Evolutionary conservation across 805 yeast species (phyloP).

Genomic region (Saturnispora dispora): DNA sequence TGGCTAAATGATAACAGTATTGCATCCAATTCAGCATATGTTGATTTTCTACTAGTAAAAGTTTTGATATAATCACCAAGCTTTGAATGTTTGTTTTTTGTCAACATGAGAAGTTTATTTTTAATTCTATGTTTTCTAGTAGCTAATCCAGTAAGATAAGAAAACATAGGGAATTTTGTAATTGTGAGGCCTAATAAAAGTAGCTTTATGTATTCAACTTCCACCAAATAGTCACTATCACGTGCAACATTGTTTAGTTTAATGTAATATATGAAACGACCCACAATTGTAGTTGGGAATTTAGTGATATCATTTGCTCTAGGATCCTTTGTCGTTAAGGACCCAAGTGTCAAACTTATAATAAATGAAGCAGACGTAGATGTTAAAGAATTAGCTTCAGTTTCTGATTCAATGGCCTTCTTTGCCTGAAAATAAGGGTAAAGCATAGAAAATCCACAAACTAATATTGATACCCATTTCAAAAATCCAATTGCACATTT

Average conservation of each 20-base stretch:
- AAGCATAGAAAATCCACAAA: neutral
- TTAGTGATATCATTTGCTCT: slow-evolving; percentile 9
- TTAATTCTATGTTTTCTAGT: neutral
- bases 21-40: slow-evolving; percentile 18
- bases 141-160: slow-evolving; percentile 3
- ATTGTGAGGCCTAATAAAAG: slow-evolving; percentile 16
- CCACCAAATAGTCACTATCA: slow-evolving; percentile 14
- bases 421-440: neutral
- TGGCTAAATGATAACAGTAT: slow-evolving; percentile 13
- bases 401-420: neutral
- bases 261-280: slow-evolving; percentile 10
- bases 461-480: neutral
- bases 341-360: neutral
- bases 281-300: neutral
- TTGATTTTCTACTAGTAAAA: slow-evolving; percentile 13
- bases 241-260: slow-evolving; percentile 12
- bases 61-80: slow-evolving; percentile 13
- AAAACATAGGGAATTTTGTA: slow-evolving; percentile 10
- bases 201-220: slow-evolving; percentile 20
- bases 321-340: neutral
- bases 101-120: neutral
- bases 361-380: neutral
- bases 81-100: neutral
- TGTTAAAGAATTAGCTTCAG: neutral
- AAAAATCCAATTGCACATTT: neutral